These are phyloP conservation scores for Thraustochytrium sp. DNA, from an alignment of 352 stramenopile species.

Conservation along the genomic window DNA sequence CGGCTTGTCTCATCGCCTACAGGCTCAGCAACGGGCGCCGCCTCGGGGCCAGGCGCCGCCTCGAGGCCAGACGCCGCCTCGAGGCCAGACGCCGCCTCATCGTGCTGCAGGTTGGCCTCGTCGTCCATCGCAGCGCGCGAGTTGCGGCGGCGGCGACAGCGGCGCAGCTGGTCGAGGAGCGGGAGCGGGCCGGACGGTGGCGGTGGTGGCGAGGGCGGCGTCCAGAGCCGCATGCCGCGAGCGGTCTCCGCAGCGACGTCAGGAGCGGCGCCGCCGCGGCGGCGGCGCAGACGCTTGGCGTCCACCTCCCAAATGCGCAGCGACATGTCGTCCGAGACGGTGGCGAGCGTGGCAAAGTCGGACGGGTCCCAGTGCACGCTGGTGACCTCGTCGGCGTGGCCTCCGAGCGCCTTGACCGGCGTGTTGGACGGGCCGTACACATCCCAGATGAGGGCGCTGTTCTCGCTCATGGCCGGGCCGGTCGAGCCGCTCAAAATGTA, in stretches of 20 bases:
- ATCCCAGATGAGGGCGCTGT: neutral
- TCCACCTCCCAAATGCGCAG: conserved; percentile 7
- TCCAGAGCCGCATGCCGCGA: neutral
- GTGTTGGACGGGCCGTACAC: neutral
- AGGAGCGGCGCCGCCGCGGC: too few species aligned
- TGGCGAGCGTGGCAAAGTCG: neutral
- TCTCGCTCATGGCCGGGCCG: neutral
- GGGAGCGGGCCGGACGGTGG: neutral
- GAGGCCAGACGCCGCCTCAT: too few species aligned
- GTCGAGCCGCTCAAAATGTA: conserved; percentile 12
- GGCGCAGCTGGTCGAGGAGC: neutral
- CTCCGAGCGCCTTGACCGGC: neutral
- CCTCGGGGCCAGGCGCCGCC: too few species aligned
- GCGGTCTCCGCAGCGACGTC: neutral
- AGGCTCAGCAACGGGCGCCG: too few species aligned
- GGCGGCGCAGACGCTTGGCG: neutral
- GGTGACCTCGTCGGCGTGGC: conserved; percentile 10
- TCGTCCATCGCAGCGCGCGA: too few species aligned
- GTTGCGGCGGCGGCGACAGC: too few species aligned
- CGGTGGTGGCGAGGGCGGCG: neutral
- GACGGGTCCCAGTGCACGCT: neutral
- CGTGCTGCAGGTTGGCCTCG: too few species aligned
- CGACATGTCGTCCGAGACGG: conserved; percentile 16
- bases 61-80: too few species aligned
- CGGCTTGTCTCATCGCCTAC: neutral